phyloP scores from a whole-genome alignment of 2,329 filamentous ascomycete species.

The Diplodia mutila region DNA sequence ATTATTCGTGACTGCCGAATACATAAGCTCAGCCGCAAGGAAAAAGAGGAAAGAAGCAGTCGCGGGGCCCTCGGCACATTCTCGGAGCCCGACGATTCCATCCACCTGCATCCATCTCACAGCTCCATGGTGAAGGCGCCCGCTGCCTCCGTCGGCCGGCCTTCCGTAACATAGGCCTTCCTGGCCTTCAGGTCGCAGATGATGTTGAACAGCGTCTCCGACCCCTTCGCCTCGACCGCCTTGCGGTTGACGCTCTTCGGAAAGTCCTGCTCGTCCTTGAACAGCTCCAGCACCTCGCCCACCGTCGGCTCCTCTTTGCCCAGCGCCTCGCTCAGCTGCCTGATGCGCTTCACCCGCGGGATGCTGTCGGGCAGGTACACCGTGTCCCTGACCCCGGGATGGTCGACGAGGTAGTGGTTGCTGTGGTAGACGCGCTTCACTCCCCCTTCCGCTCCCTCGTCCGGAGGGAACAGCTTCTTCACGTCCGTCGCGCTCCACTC shows the following conservation, averaged over 20 bases:
- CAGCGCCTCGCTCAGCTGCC: slow-evolving; percentile 35
- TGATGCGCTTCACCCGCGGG: slow-evolving; percentile 43
- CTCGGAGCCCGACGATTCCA: neutral
- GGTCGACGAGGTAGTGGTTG: slow-evolving; percentile 49
- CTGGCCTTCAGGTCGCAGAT: slow-evolving; percentile 42
- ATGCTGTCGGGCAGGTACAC: slow-evolving; percentile 49
- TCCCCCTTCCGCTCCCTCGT: too few relatives aligned
- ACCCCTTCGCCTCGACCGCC: neutral
- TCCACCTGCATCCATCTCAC: neutral
- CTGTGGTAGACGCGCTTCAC: slow-evolving; percentile 40
- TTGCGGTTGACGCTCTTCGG: slow-evolving; percentile 38
- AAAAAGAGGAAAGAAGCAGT: too few relatives aligned
- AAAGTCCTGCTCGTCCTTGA: slow-evolving; percentile 23
- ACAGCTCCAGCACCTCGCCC: slow-evolving; percentile 35
- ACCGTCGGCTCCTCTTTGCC: slow-evolving; percentile 32
- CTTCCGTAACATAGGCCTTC: slow-evolving; percentile 37
- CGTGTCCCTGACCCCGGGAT: slow-evolving; percentile 45
- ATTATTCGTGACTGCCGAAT: too few relatives aligned
- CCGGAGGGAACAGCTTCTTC: slow-evolving; percentile 34
- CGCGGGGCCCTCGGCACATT: too few relatives aligned
- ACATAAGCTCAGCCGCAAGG: too few relatives aligned
- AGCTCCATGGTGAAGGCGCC: slow-evolving; percentile 34
- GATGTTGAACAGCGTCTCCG: slow-evolving; percentile 38
- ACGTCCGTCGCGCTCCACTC: slow-evolving; percentile 45
- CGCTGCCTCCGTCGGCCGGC: slow-evolving; percentile 38